Evolutionary conservation across 352 stramenopile species (phyloP), one percentile per base, ranked within the genome.

Genomic region (Phytophthora nicotianae): DNA sequence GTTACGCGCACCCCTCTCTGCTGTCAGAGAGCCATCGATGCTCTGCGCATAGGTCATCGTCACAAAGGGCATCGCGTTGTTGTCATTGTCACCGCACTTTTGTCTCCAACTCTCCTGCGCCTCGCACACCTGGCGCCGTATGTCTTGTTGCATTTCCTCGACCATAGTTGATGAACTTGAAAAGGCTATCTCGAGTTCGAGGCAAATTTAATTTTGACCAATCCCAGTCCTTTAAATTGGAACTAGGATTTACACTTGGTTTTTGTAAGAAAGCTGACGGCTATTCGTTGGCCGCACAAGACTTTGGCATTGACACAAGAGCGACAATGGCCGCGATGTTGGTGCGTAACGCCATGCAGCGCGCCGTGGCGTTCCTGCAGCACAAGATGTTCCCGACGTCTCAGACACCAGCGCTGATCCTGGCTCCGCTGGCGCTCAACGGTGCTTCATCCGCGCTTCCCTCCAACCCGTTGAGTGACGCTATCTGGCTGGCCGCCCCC

Each of bases 21-120:
- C 79, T 2, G 88, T 57, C 32, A 97, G 84, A 4, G 80, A 95
- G 1, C 90, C 90, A 49, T 97, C 90, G 9, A 97, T 86, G 54
- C 90, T 97, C 57, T 97, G 90, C 37, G 90, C 90, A 53, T 96
- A 97, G 10, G 88, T 95, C 16, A 97, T 65, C 35, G 89, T 97
- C 38, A 96, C 59, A 24, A 86, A 82, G 3, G 85, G 81, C 40
- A 72, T 41, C 19, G 14, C 21, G 0, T 37, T 7, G 2, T 38
- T 13, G 0, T 51, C 32, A 6, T 58, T 23, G 10, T 57, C n/a
- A 17, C 9, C 46, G n/a, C 33, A 43, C 32, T 33, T 20, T 2
- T 21, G 46, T 17, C 51, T 55, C 74, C 68, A 75, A 11, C 17
- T 57, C 17, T 72, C 51, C 20, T 70, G 62, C 26, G 68, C 74